phyloP scores from a whole-genome alignment of 2,329 filamentous ascomycete species.

The Claviceps monticola region DNA sequence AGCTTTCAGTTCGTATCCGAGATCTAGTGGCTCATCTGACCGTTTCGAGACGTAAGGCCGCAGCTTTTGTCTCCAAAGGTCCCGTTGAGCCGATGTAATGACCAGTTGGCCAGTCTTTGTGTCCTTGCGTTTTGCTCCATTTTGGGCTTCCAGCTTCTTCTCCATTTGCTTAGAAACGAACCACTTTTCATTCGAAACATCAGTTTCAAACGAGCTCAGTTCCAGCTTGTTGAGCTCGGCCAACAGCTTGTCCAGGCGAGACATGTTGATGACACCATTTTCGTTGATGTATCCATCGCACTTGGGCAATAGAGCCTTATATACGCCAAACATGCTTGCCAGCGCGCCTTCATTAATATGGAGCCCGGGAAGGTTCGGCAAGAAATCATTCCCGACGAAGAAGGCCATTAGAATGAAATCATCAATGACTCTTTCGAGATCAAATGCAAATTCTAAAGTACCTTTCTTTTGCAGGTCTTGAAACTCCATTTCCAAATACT shows the following conservation, averaged over 20 bases:
- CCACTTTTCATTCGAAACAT: slow-evolving; percentile 82
- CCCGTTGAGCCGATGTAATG: slow-evolving; percentile 67
- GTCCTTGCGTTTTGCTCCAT: slow-evolving; percentile 39
- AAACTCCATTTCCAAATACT: slow-evolving; percentile 94
- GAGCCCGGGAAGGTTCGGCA: slow-evolving; percentile 87
- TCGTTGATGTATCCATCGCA: slow-evolving; percentile 95
- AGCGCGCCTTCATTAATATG: slow-evolving; percentile 98
- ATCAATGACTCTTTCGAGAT: slow-evolving; percentile 93
- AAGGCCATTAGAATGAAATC: slow-evolving; percentile 99
- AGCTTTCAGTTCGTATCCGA: slow-evolving; percentile 60
- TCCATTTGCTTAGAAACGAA: slow-evolving; percentile 73
- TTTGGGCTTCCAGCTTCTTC: slow-evolving; percentile 45
- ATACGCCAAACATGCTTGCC: slow-evolving; percentile 93
- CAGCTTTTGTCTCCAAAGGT: slow-evolving; percentile 65
- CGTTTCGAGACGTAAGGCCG: slow-evolving; percentile 70
- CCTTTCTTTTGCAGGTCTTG: slow-evolving; percentile 73
- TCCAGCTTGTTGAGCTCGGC: slow-evolving; percentile 81
- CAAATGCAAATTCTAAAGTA: slow-evolving; percentile 62
- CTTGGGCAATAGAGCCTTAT: slow-evolving; percentile 78
- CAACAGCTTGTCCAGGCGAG: slow-evolving; percentile 62
- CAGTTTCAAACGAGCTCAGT: slow-evolving; percentile 81
- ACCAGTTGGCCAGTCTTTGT: slow-evolving; percentile 47
- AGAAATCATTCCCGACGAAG: slow-evolving; percentile 97
- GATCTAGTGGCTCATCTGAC: slow-evolving; percentile 50
- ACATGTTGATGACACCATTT: slow-evolving; percentile 78